A percentile compares a stretch with the other conserved stretches of the same genome.
phyloP scores from a whole-genome alignment of 2,329 filamentous ascomycete genomes.

The Rugonectria rugulosa region DNA sequence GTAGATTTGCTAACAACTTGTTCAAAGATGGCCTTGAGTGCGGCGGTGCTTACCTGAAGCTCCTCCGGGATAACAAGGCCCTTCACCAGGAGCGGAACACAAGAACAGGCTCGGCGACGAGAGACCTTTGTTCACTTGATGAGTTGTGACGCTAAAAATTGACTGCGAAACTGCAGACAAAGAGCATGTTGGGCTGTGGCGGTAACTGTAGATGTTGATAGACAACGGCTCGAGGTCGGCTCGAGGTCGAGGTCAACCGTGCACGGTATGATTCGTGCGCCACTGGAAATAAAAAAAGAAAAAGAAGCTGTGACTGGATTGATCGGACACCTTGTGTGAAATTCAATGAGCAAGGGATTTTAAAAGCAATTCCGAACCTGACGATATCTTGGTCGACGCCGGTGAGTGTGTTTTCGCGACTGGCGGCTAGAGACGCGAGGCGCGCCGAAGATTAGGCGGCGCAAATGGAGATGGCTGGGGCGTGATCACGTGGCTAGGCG shows the following conservation, averaged over 20 bases:
- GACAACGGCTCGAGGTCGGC: neutral
- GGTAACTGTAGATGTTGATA: constrained; percentile 20
- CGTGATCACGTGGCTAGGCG: constrained; percentile 39
- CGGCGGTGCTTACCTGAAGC: no score
- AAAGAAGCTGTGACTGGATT: neutral
- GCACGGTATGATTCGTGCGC: neutral
- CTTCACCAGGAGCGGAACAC: constrained; percentile 3
- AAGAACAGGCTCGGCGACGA: constrained; percentile 20
- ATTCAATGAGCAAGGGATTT: constrained; percentile 12
- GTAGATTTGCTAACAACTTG: no score
- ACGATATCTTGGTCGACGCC: constrained; percentile 31
- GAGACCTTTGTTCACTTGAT: constrained; percentile 26
- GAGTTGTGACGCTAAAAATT: constrained; percentile 28
- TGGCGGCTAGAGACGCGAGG: constrained; percentile 36
- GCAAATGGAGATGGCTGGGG: constrained; percentile 37
- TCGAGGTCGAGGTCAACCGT: neutral
- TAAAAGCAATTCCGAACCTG: constrained; percentile 22
- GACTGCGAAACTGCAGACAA: constrained; percentile 33
- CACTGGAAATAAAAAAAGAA: neutral
- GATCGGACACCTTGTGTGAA: neutral
- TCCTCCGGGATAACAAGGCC: no score
- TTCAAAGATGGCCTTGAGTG: no score
- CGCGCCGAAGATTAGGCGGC: constrained; percentile 48
- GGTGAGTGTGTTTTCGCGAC: constrained; percentile 39
- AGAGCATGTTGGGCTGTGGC: constrained; percentile 36